Percentiles rank a stretch among this genome's conserved stretches.
Conservation (phyloP, 1,284 basidiomycete species). For the Trametes sp. region DNA sequence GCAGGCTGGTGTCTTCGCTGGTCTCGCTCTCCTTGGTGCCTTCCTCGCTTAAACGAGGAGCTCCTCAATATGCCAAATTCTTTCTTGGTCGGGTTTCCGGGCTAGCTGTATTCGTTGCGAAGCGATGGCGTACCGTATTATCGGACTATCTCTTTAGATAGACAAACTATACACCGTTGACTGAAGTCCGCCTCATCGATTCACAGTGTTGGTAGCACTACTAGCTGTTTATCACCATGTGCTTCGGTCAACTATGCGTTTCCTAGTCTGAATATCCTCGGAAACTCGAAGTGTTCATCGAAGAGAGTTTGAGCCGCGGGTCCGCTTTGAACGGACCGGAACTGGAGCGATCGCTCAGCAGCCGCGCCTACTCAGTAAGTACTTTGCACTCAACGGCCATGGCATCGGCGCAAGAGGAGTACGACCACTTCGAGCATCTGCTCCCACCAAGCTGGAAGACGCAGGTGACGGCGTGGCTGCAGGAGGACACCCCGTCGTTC, state of each 20-base stretch:
- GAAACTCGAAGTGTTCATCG: background rate
- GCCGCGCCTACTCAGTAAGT: background rate
- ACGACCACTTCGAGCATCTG: slow-evolving; percentile 69
- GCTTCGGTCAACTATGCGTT: background rate
- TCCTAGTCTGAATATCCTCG: background rate
- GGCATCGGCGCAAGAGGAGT: slow-evolving; percentile 23
- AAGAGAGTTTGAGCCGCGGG: background rate
- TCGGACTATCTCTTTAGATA: slow-evolving; percentile 13
- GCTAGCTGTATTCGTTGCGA: background rate
- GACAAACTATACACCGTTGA: slow-evolving; percentile 3
- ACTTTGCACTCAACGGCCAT: slow-evolving; percentile 21
- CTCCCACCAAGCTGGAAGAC: slow-evolving; percentile 92
- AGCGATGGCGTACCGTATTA: slow-evolving; percentile 10
- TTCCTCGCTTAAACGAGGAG: slow-evolving; percentile 36
- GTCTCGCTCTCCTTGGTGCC: slow-evolving; percentile 40
- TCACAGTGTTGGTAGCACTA: slow-evolving; percentile 8
- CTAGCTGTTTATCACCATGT: slow-evolving; percentile 9
- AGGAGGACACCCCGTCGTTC: slow-evolving; percentile 95
- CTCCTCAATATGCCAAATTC: background rate
- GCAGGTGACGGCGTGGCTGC: slow-evolving; percentile 85
- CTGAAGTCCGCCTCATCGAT: slow-evolving; percentile 6
- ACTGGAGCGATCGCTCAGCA: background rate
- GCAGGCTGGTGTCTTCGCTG: slow-evolving; percentile 38
- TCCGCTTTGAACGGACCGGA: slow-evolving; percentile 2
- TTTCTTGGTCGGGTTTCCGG: slow-evolving; percentile 2